phyloP scores from a whole-genome alignment of 805 yeast genomes.

The Yarrowia sp. region DNA sequence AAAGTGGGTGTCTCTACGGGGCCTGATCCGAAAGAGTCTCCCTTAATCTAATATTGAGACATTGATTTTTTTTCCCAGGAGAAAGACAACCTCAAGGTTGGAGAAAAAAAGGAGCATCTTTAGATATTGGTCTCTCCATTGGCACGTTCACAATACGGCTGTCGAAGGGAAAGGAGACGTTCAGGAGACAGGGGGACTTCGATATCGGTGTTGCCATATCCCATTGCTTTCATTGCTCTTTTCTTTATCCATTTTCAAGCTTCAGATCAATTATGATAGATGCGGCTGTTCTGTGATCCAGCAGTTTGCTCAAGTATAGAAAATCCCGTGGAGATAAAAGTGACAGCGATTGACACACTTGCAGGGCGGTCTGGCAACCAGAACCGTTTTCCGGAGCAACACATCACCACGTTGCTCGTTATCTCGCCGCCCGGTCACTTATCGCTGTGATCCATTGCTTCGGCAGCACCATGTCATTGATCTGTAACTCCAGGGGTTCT shows the following conservation, averaged over 20 bases:
- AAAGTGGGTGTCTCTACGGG: background rate
- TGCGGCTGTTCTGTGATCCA: too few relatives aligned
- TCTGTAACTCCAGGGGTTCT: too few relatives aligned
- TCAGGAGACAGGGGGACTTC: too few relatives aligned
- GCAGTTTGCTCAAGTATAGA: background rate
- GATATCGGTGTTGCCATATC: too few relatives aligned
- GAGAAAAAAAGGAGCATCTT: background rate
- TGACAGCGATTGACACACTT: background rate
- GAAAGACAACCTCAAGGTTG: conserved; percentile 12
- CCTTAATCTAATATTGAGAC: conserved; percentile 3
- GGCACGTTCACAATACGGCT: background rate
- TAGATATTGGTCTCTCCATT: background rate
- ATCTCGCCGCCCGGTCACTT: background rate
- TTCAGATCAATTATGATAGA: too few relatives aligned
- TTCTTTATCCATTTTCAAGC: too few relatives aligned
- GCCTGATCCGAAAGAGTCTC: too few relatives aligned
- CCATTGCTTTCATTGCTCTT: too few relatives aligned
- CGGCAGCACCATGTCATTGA: too few relatives aligned
- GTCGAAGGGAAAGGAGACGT: background rate
- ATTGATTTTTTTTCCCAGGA: background rate
- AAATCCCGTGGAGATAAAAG: background rate
- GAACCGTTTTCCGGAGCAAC: background rate
- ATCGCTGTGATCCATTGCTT: background rate
- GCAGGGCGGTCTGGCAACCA: background rate
- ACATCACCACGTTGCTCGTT: background rate